Conservation (phyloP, 1,284 basidiomycete genomes). For the Ganoderma lingzhi region DNA sequence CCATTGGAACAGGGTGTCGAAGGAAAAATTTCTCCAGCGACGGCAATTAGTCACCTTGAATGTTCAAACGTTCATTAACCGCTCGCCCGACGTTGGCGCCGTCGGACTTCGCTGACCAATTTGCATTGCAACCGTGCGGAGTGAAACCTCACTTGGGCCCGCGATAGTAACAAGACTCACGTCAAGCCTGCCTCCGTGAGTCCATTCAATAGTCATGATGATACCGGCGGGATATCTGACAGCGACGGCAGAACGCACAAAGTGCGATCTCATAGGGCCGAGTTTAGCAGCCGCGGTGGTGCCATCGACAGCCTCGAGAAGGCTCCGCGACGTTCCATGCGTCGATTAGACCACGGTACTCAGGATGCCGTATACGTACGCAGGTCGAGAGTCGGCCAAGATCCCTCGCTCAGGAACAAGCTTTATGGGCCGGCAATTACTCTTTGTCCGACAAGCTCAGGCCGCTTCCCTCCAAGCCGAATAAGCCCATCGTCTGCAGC, state of each 20-base stretch:
- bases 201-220: constrained; percentile 4
- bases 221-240: constrained; percentile 3
- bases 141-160: constrained; percentile 2
- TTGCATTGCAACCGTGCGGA: constrained; percentile 1
- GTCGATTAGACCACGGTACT: constrained; percentile 15
- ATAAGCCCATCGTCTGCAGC: neutral
- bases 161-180: constrained; percentile 6
- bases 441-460: constrained; percentile 22
- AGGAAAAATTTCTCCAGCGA: neutral
- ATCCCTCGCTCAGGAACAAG: constrained; percentile 11
- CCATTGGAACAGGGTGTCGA: neutral
- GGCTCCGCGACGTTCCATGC: constrained; percentile 9
- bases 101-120: neutral
- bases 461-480: constrained; percentile 4
- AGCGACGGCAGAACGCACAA: constrained; percentile 15
- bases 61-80: neutral
- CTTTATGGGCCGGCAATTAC: neutral
- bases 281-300: neutral
- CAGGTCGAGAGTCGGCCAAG: neutral
- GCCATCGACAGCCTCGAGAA: neutral
- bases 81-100: neutral
- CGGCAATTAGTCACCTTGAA: neutral
- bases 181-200: constrained; percentile 7
- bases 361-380: constrained; percentile 4
- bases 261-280: constrained; percentile 6